Evolutionary conservation across 2,329 filamentous ascomycete species (phyloP), one percentile per base, ranked within the genome.

Genomic region (Cercospora nicotianae): DNA sequence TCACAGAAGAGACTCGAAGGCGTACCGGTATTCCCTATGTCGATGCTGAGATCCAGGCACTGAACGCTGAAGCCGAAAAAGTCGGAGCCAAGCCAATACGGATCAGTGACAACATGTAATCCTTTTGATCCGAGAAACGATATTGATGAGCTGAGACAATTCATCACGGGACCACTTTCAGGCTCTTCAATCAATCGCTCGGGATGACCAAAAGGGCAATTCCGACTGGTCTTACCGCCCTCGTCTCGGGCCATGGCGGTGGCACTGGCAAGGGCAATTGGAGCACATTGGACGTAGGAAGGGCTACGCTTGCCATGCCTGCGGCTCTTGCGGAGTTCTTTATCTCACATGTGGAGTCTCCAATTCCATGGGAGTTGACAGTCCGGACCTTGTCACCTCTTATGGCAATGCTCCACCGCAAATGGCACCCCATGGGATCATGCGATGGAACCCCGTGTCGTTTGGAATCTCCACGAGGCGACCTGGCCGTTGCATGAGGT

Each of bases 61-160:
- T 87, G 72, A 85, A 87, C 70, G 73, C 75, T 28, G 85, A 86
- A 76, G 84, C 84, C 26, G 77, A 80, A 68, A 76, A 72, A 67
- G 83, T 83, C 10, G 82, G 82, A 60, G 68, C 68, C 23, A 33
- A 60, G 57, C 61, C 53, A 18, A 66, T 72, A 58, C 67, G 66
- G 20, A 51, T 51, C 18, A 23, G 20, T 51, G 18, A 7, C 18
- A 20, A 20, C 20, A 51, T 13, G 9, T 51, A 23, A 51, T 51
- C 45, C 45, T 23, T 51, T 51, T 23, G 18, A 51, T 51, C 45
- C 45, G 45, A 51, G 18, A 51, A 23, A 13, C 3, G 18, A 51
- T 23, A 26, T 51, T 51, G 45, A 7, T 51, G 45, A 51, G 45
- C 13, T 13, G 45, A 51, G 18, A 51, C 18, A 51, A 20, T 48